Percentiles rank a stretch among this genome's conserved stretches.
These are phyloP conservation scores for Tolypocladium endophyticum DNA, from an alignment of 2,329 filamentous ascomycete genomes.

Conservation along the genomic window DNA sequence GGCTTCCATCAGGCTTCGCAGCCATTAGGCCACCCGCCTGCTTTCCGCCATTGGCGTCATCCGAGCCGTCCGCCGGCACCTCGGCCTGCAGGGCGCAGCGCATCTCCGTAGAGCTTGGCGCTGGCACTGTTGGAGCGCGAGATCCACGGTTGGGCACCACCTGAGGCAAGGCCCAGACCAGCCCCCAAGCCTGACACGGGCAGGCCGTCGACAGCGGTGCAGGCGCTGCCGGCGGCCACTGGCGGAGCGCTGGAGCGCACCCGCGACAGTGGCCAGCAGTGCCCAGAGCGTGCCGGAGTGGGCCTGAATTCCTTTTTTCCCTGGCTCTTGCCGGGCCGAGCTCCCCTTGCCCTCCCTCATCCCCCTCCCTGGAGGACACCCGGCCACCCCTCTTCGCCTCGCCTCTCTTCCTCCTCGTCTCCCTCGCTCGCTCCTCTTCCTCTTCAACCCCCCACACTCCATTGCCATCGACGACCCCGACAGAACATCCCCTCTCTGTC, in stretches of 20 bases:
- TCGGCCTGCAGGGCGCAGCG: neutral
- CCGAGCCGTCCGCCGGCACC: neutral
- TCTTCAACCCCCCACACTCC: conserved; percentile 4
- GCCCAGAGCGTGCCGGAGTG: neutral
- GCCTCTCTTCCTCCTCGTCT: conserved; percentile 3
- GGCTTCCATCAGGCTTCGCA: neutral
- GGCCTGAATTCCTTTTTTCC: neutral
- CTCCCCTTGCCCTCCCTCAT: conserved; percentile 3
- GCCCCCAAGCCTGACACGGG: neutral
- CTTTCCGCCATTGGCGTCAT: neutral
- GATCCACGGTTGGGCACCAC: neutral
- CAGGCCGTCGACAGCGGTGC: too few relatives aligned
- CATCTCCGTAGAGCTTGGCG: neutral
- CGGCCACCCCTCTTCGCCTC: conserved; percentile 1
- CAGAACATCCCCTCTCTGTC: neutral
- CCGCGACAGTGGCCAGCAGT: neutral
- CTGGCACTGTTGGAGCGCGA: neutral
- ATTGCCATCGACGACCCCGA: conserved; percentile 1
- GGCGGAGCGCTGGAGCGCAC: neutral
- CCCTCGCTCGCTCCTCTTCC: conserved; percentile 4
- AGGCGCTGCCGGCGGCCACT: too few relatives aligned
- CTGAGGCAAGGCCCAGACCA: neutral
- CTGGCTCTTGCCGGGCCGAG: conserved; percentile 1
- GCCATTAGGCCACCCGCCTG: neutral
- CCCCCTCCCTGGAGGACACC: neutral